Percentiles rank a stretch among this genome's conserved stretches.
These are phyloP conservation scores for Saitozyma sp. DNA, from an alignment of 768 basidiomycete species.

Conservation along the genomic window DNA sequence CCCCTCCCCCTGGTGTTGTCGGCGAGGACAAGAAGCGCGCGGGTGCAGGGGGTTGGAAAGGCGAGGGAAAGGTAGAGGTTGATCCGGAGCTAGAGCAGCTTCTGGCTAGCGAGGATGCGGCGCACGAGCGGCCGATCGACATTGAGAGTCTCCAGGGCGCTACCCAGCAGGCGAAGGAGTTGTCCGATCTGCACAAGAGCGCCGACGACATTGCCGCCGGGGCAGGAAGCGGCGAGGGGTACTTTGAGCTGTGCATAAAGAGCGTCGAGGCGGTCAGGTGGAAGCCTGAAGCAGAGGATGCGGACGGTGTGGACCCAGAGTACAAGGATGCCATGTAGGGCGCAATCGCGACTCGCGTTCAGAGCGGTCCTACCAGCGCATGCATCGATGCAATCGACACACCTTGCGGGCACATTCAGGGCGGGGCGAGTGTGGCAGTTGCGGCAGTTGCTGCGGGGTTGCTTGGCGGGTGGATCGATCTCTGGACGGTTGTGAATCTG, in stretches of 20 bases:
- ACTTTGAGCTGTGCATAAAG: conserved; percentile 79
- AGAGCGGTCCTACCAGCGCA: neutral
- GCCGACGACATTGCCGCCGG: neutral
- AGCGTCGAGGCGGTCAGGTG: conserved; percentile 74
- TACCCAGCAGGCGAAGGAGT: too few species aligned
- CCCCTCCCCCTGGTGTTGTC: neutral
- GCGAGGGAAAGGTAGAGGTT: conserved; percentile 19
- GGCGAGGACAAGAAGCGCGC: conserved; percentile 15
- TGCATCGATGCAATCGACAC: too few species aligned
- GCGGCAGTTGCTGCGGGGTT: too few species aligned
- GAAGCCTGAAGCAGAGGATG: conserved; percentile 40
- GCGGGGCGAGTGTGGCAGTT: too few species aligned
- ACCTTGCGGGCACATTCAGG: too few species aligned
- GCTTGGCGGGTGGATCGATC: too few species aligned
- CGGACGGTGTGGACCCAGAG: conserved; percentile 5
- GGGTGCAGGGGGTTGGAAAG: conserved; percentile 31
- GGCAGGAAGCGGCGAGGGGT: conserved; percentile 56
- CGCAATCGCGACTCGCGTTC: neutral
- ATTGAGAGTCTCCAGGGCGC: too few species aligned
- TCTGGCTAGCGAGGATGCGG: conserved; percentile 18
- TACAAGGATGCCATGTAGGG: neutral
- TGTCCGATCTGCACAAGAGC: neutral
- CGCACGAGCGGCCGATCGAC: neutral
- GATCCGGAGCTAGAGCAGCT: conserved; percentile 31
- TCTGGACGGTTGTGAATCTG: too few species aligned